Conservation (phyloP, 1,284 basidiomycete genomes). For the Ceratobasidium sp. region DNA sequence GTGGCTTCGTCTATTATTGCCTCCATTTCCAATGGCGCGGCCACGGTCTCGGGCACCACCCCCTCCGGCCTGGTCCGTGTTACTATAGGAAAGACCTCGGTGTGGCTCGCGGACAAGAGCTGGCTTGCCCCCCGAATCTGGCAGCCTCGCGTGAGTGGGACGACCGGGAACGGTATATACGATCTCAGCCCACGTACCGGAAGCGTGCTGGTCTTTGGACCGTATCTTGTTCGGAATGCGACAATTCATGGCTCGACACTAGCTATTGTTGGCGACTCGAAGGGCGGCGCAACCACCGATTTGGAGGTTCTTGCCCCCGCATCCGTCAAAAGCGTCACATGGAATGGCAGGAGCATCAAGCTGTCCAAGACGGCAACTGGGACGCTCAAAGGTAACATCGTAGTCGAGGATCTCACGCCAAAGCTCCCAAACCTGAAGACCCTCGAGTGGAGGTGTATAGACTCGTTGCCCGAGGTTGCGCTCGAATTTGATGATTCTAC, state of each 20-base stretch:
- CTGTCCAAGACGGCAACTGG: slow-evolving; percentile 27
- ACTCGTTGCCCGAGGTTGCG: slow-evolving; percentile 62
- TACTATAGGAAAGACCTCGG: slow-evolving; percentile 49
- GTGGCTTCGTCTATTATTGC: slow-evolving; percentile 48
- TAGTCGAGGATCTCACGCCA: slow-evolving; percentile 50
- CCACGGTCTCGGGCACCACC: slow-evolving; percentile 56
- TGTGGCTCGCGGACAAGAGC: slow-evolving; percentile 40
- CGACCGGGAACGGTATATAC: slow-evolving; percentile 15
- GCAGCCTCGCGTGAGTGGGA: slow-evolving; percentile 25
- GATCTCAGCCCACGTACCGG: slow-evolving; percentile 42
- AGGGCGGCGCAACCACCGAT: slow-evolving; percentile 36
- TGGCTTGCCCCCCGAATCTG: slow-evolving; percentile 34
- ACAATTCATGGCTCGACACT: slow-evolving; percentile 39
- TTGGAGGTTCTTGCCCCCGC: slow-evolving; percentile 46
- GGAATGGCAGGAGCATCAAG: slow-evolving; percentile 50
- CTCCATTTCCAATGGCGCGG: slow-evolving; percentile 47
- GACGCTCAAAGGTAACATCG: slow-evolving; percentile 36
- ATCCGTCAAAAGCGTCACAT: slow-evolving; percentile 47
- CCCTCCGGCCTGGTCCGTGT: slow-evolving; percentile 56
- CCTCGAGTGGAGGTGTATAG: slow-evolving; percentile 60
- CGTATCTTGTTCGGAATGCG: slow-evolving; percentile 50
- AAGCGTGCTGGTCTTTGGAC: slow-evolving; percentile 47
- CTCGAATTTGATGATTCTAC: slow-evolving; percentile 59
- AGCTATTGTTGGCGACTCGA: slow-evolving; percentile 44
- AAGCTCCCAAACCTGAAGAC: slow-evolving; percentile 57